Evolutionary conservation across 2,329 filamentous ascomycete genomes (phyloP), one percentile per base, ranked within the genome.

Genomic region (Falciphora oryzae): DNA sequence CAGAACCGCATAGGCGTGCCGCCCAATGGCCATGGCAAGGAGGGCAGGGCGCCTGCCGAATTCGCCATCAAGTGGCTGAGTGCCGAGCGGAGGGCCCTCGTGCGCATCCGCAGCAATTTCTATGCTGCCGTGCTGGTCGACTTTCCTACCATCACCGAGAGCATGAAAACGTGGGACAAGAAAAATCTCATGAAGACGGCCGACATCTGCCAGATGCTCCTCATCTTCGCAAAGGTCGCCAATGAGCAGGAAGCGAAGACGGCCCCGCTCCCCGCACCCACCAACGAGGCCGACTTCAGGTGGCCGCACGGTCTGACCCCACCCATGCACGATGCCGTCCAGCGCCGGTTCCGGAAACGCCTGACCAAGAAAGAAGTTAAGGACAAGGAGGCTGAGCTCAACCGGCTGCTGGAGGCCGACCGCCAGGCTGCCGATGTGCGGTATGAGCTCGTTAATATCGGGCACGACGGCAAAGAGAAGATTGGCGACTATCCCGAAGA

Each of bases 91-190:
- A 85, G 92, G n/a, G 89, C 90, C 1, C 80, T 91, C 67, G 76
- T 96, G 44, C 86, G 81, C 3, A 83, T 96, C 66, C 85, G 88
- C 67, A 87, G 87, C 5, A 84, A 85, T 63, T 81, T 85, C 61
- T 96, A 92, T 73, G 93, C 91, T 0, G 92, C 90, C 29, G 85
- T 89, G 27, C 81, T 96, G 74, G 88, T 96, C 11, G 92, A 96
- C 70, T 78, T 97, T 38, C 93, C 93, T 0, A 95, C 91, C 66
- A 91, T 97, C 65, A 88, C 93, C 6, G 93, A 97, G 74, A 89
- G 88, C 10, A 93, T 95, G 89, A 97, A 97, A 80, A 93, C 90
- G 66, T 97, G 92, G 91, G 93, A 96, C 74, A 89, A 89, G 72
- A 92, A 91, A 72, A 85, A 88, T 25, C 92, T 93, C 81, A 92